Evolutionary conservation across 768 basidiomycete species (phyloP), one percentile per base, ranked within the genome.

Genomic region (Auricularia sp.): DNA sequence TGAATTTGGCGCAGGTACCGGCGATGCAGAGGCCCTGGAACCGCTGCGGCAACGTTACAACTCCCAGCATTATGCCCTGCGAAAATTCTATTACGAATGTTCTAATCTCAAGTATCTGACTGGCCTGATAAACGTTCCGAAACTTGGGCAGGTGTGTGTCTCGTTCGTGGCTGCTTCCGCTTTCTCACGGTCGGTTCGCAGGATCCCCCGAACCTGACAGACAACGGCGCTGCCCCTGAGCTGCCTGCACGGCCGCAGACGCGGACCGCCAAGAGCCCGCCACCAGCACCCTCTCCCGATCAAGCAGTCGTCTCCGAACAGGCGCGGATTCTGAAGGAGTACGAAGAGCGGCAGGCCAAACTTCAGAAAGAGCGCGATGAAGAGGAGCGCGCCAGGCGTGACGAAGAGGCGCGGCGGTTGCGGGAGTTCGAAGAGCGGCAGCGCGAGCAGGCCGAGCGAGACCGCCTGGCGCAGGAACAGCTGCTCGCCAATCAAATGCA

Each of bases 21-120:
- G 91, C 70, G 90, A 91, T 66, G 78, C 81, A 44, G 97, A 98
- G 54, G 94, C 87, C 2, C 77, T 99, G 67, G 91, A 94, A 71
- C 95, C 94, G 1, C 79, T 99, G 21, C 83, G 88, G 56, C 84
- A 90, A 72, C 86, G 97, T 36, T 99, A 88, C 76, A 87, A 84
- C 65, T 83, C 91, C 29, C 97, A 98, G 71, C 97, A 99, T 71
- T 87, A 94, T 71, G 88, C 85, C 67, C 82, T 99, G 10, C 88
- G 97, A 67, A 93, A 96, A 74, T 99, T 97, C 78, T 98, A 98
- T 79, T 98, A 98, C 73, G 97, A 99, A 73, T 99, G 97, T 73
- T 97, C 94, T 10, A 98, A 98, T 77, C 84, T 99, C 68, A 98
- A 97, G 74, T 99, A 97, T 75, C 77, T 99, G 62, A 99, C 97